phyloP scores from a whole-genome alignment of 805 yeast species.

The Metschnikowia proteae region DNA sequence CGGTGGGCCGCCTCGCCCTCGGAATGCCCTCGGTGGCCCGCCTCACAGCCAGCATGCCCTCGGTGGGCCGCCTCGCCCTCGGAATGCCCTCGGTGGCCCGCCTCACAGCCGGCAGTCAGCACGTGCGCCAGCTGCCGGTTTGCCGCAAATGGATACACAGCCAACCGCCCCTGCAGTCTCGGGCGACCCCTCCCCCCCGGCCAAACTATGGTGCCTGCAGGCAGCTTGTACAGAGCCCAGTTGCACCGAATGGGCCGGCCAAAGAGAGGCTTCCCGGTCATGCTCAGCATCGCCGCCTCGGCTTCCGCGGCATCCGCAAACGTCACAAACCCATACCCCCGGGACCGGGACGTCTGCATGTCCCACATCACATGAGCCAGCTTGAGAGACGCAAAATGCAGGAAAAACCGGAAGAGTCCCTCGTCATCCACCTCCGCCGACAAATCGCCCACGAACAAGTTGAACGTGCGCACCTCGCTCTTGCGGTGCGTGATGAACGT shows the following conservation, averaged over 20 bases:
- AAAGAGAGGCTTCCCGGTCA: slow-evolving; percentile 69
- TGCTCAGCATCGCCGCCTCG: slow-evolving; percentile 62
- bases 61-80: too few species aligned
- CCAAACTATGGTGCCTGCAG: background rate
- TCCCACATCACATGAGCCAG: slow-evolving; percentile 98
- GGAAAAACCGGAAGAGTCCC: slow-evolving; percentile 53
- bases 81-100: too few species aligned
- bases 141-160: background rate
- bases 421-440: slow-evolving; percentile 82
- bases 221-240: slow-evolving; percentile 78
- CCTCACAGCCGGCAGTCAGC: too few species aligned
- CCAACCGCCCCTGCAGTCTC: background rate
- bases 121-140: too few species aligned
- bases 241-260: slow-evolving; percentile 80
- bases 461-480: slow-evolving; percentile 51
- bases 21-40: too few species aligned
- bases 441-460: slow-evolving; percentile 83
- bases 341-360: slow-evolving; percentile 86
- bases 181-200: background rate
- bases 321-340: slow-evolving; percentile 90
- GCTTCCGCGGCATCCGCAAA: slow-evolving; percentile 68
- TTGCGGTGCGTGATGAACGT: slow-evolving; percentile 48
- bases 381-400: slow-evolving; percentile 52
- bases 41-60: too few species aligned
- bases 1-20: too few species aligned